Evolutionary conservation across 192 early-diverging fungal genomes (phyloP), one percentile per base, ranked within the genome.

Genomic region (Physocladia obscura): DNA sequence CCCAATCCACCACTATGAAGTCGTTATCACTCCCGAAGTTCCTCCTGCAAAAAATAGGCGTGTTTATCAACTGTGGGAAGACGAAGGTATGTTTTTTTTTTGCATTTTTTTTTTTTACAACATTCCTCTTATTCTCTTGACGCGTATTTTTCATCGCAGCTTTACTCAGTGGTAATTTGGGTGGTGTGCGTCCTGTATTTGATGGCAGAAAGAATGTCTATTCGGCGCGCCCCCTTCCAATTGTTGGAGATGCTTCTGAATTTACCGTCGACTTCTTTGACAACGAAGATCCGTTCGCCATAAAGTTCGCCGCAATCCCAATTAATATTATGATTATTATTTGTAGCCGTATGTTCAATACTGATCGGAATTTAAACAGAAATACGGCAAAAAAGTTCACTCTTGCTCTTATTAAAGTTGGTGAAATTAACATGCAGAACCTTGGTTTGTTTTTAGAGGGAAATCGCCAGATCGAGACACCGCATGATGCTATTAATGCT

Each of bases 1-100:
- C 0, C 84, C 86, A 3, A 83, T 98, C n/a, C 83, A 90, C 74
- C 96, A 97, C 63, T 98, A 96, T 78, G 92, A 94, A 76, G 81
- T 98, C 13, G 82, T 81, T 0, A 88, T 97, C 30, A 76, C 74
- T 1, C 91, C 93, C 4, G 87, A 92, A 56, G 91, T 92, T 19
- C 92, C 93, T 13, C 87, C 89, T 2, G 82, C 86, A 2, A 88
- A 94, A 36, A 89, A 90, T 69, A 67, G 91, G 5, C 75, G 84
- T 11, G 74, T 94, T 51, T 92, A 85, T 76, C 80, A 90, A 59
- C 57, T 83, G n/a, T 88, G 90, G 77, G 84, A 87, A 55, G 72
- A 74, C 3, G 34, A 76, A 52, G 62, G 62, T 65, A 2, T 62
- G 35, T 24, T 26, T 44, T 11, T 1, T 21, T 44, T 35, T 13